These are phyloP conservation scores for Alternaria infectoria DNA, from an alignment of 2,329 filamentous ascomycete species.

Conservation along the genomic window DNA sequence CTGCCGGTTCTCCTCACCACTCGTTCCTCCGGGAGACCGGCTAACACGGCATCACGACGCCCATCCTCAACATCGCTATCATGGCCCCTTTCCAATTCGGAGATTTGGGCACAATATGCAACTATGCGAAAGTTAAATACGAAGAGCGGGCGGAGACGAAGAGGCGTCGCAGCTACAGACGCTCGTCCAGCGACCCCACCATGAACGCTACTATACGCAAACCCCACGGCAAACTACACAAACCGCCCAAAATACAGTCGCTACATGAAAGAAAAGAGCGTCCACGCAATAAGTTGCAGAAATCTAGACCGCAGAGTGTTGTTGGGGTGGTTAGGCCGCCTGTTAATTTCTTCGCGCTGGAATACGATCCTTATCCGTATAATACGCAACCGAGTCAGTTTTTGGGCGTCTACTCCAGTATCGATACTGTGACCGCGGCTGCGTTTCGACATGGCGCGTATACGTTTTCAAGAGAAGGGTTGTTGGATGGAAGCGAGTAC, in stretches of 20 bases:
- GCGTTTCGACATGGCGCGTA: conserved; percentile 30
- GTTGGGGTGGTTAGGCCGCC: not conserved
- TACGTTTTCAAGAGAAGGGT: conserved; percentile 30
- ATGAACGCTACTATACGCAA: not conserved
- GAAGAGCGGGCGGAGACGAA: conserved; percentile 16
- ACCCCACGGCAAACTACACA: conserved; percentile 19
- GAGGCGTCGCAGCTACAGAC: conserved; percentile 5
- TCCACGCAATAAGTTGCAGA: conserved; percentile 20
- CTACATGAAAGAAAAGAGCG: conserved; percentile 14
- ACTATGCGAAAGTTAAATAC: conserved; percentile 16
- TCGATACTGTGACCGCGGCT: conserved; percentile 24
- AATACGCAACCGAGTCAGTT: conserved; percentile 25
- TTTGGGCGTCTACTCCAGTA: conserved; percentile 28
- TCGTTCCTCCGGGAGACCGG: conserved; percentile 3
- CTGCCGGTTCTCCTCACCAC: conserved; percentile 2
- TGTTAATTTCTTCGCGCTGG: conserved; percentile 16
- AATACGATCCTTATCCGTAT: conserved; percentile 32
- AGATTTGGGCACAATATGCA: conserved; percentile 16
- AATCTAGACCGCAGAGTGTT: conserved; percentile 4
- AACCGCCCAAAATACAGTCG: conserved; percentile 19
- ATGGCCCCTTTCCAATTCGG: conserved; percentile 17
- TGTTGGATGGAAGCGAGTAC: conserved; percentile 30
- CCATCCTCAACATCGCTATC: not conserved
- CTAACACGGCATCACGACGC: not conserved
- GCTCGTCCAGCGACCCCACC: conserved; percentile 14